Evolutionary conservation across 805 yeast genomes (phyloP), one percentile per base, ranked within the genome.

Genomic region (Nakazawaea ishiwadae): DNA sequence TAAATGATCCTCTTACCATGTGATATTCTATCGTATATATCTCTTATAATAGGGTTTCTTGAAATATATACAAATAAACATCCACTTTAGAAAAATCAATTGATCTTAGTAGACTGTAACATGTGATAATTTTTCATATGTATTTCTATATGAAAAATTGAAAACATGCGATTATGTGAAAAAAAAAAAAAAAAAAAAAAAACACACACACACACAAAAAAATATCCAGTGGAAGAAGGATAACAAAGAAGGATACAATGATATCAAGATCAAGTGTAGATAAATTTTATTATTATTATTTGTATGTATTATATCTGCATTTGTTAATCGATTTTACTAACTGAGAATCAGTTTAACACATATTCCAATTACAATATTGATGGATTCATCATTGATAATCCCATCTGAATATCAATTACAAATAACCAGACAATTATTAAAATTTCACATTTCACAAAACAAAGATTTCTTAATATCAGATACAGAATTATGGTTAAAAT

Each of bases 301-400:
- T 32, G 48, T 45, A 31, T 26, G 48, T 39, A 16, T 20, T 8
- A 8, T 9, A 23, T n/a, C 10, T 6, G 15, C 4, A 19, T 30
- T 3, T 12, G 15, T 8, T 10, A 10, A 16, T 17, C 34, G 31
- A n/a, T n/a, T n/a, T n/a, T n/a, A n/a, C n/a, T n/a, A n/a, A n/a
- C n/a, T n/a, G n/a, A n/a, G n/a, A n/a, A n/a, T n/a, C n/a, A 46
- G 49, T 51, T 47, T 82, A 2, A 40, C 84, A 6, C 97, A 90
- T 54, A 73, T 85, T 16, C 84, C 90, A 11, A 76, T 87, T 53
- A 83, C 96, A 0, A 45, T 86, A 2, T 58, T 84, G 31, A 73
- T 91, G 40, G 98, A 90, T 57, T 75, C 89, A 10, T 68, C 83
- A 2, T 72, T 86, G 37, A 81, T 82, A 4, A 60, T 89, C 14